Evolutionary conservation across 2,329 filamentous ascomycete genomes (phyloP).

Genomic region (Aspergillus sp.): DNA sequence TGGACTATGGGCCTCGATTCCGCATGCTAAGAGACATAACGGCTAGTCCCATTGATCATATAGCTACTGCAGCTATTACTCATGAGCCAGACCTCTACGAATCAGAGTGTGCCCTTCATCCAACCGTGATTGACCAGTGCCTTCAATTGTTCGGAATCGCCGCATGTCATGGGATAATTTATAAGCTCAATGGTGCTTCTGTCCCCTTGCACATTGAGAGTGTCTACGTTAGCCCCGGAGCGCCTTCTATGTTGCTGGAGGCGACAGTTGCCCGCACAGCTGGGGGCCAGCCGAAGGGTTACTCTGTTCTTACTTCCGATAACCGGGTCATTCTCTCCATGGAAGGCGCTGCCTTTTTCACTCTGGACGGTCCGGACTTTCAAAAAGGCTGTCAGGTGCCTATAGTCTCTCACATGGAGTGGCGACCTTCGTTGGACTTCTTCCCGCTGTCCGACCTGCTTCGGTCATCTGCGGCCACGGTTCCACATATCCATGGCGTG

Average conservation of each 20-base stretch:
- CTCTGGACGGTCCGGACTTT: background rate
- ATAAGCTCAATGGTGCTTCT: background rate
- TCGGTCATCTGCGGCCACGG: background rate
- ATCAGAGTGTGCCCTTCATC: slow-evolving; percentile 7
- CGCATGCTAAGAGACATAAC: slow-evolving; percentile 7
- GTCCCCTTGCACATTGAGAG: background rate
- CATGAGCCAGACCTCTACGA: background rate
- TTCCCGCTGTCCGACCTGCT: background rate
- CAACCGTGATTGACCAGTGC: slow-evolving; percentile 8
- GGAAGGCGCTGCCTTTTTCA: background rate
- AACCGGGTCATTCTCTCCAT: background rate
- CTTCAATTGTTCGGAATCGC: slow-evolving; percentile 8
- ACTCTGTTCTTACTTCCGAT: background rate
- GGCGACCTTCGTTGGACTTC: background rate
- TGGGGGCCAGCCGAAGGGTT: background rate
- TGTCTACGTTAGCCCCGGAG: background rate
- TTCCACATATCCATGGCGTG: background rate
- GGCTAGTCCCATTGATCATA: slow-evolving; percentile 3
- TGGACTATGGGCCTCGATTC: slow-evolving; percentile 10
- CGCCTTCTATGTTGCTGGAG: background rate
- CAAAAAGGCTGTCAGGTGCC: background rate
- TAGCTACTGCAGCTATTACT: background rate
- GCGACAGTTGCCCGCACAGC: background rate
- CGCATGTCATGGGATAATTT: slow-evolving; percentile 4
- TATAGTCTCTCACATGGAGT: background rate